These are phyloP conservation scores for Collybiopsis confluens DNA, from an alignment of 768 basidiomycete species.

Conservation along the genomic window DNA sequence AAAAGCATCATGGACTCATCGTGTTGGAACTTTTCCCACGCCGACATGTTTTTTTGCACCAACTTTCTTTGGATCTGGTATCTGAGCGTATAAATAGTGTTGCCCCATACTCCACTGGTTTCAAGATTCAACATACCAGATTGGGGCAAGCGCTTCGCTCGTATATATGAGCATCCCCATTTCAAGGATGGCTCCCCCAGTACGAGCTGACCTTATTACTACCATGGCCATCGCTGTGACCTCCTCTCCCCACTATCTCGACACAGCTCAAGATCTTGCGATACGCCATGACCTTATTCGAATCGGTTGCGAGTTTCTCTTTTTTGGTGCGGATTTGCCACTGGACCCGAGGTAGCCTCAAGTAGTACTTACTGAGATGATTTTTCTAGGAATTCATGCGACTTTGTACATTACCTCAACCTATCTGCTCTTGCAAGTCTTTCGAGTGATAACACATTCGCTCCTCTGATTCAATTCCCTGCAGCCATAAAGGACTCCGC, in stretches of 20 bases:
- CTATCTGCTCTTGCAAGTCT: neutral
- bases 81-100: too few species aligned
- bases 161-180: too few species aligned
- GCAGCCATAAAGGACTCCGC: neutral
- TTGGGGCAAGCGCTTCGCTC: too few species aligned
- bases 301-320: constrained; percentile 3
- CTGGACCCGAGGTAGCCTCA: too few species aligned
- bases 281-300: neutral
- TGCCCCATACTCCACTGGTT: too few species aligned
- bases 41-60: too few species aligned
- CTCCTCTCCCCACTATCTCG: neutral
- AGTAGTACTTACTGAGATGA: neutral
- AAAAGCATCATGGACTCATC: neutral
- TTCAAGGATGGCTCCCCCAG: too few species aligned
- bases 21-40: too few species aligned
- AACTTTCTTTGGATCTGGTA: too few species aligned
- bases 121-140: too few species aligned
- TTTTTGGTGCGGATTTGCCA: neutral
- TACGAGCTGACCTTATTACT: too few species aligned
- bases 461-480: neutral
- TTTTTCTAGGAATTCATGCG: neutral
- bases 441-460: too few species aligned
- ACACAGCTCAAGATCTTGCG: neutral
- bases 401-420: neutral
- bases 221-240: neutral